phyloP scores from a whole-genome alignment of 345 rosid species.

The Boechera divaricarpa region DNA sequence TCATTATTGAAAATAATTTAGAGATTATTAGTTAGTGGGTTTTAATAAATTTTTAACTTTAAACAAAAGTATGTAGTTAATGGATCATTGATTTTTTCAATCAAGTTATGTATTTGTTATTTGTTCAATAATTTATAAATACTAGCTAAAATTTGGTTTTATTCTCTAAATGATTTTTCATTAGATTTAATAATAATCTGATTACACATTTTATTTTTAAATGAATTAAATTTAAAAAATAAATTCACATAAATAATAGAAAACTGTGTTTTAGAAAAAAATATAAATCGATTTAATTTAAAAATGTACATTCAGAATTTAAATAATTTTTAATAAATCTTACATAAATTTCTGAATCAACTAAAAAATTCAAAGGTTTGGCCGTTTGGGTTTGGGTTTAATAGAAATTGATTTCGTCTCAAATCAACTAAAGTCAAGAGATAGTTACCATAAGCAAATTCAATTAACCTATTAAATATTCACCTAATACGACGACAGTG shows the following conservation, averaged over 20 bases:
- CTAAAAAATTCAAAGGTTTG: background rate
- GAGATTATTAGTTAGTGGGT: background rate
- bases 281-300: too few species aligned
- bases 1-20: background rate
- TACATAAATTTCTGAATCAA: background rate
- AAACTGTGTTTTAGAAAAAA: background rate
- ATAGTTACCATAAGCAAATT: conserved; percentile 21
- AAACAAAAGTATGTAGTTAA: background rate
- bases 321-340: background rate
- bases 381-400: background rate
- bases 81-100: background rate
- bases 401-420: background rate
- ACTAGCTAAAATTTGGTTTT: background rate
- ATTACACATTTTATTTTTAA: background rate
- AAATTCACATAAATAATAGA: too few species aligned
- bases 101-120: background rate
- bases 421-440: conserved; percentile 19
- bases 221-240: too few species aligned
- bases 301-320: too few species aligned
- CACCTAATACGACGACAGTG: conserved; percentile 27
- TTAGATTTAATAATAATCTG: background rate
- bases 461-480: conserved; percentile 24
- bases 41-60: background rate
- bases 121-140: background rate
- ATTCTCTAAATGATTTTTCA: background rate